These are phyloP conservation scores for Wickerhamomyces sp. DNA, from an alignment of 1,139 yeast species.

Conservation along the genomic window DNA sequence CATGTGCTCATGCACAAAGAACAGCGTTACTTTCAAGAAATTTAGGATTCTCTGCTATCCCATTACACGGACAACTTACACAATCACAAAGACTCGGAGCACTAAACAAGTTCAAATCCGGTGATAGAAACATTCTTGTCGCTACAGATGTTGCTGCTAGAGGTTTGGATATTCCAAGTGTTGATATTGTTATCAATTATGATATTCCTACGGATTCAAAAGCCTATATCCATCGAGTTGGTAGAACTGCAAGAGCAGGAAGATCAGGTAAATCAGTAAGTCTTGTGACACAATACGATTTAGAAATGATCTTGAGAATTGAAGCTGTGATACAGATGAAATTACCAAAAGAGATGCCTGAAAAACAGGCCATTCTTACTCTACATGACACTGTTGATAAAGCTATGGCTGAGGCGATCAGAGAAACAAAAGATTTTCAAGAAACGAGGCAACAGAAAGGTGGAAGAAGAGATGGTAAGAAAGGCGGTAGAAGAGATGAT, in stretches of 20 bases:
- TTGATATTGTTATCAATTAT: slow-evolving; percentile 87
- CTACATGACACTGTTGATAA: slow-evolving; percentile 85
- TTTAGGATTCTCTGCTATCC: slow-evolving; percentile 84
- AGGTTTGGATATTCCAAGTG: slow-evolving; percentile 94
- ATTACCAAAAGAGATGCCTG: slow-evolving; percentile 78
- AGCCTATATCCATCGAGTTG: slow-evolving; percentile 95
- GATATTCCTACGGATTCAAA: slow-evolving; percentile 98
- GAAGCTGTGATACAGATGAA: slow-evolving; percentile 82
- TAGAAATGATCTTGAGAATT: slow-evolving; percentile 80
- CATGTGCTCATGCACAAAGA: slow-evolving; percentile 93
- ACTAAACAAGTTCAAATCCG: slow-evolving; percentile 84
- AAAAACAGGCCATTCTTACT: slow-evolving; percentile 71
- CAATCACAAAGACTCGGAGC: slow-evolving; percentile 94
- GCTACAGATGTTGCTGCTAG: slow-evolving; percentile 99
- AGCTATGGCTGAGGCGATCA: slow-evolving; percentile 86
- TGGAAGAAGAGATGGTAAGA: too few species aligned
- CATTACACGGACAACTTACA: slow-evolving; percentile 89
- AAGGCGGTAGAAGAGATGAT: slow-evolving; percentile 35
- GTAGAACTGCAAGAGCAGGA: slow-evolving; percentile 98
- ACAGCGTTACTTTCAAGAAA: slow-evolving; percentile 77
- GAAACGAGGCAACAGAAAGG: slow-evolving; percentile 37
- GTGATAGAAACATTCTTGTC: slow-evolving; percentile 73
- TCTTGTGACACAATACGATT: slow-evolving; percentile 89
- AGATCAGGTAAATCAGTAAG: slow-evolving; percentile 90
- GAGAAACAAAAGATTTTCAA: slow-evolving; percentile 75